Percentiles rank a stretch among this genome's conserved stretches.
Conservation (phyloP, 2,329 filamentous ascomycete genomes). For the Nigrospora sphaerica region DNA sequence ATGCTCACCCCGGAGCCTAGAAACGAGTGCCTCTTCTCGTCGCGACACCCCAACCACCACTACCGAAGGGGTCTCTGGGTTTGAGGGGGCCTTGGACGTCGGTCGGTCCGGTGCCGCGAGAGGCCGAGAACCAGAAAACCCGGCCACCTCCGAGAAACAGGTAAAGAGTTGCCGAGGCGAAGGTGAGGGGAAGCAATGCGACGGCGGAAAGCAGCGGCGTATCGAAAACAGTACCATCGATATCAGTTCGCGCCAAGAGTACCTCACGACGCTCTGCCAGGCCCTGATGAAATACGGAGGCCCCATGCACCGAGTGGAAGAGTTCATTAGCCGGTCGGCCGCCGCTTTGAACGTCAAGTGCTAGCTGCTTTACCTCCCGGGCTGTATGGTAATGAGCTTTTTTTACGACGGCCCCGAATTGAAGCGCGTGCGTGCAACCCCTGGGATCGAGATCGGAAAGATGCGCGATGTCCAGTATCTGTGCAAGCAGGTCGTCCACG, state of each 20-base stretch:
- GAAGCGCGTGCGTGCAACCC: conserved; percentile 51
- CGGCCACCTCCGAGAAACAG: too few species aligned
- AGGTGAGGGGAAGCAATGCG: too few species aligned
- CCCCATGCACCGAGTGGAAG: background rate
- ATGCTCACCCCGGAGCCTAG: too few species aligned
- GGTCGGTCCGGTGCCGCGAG: too few species aligned
- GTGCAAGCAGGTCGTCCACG: conserved; percentile 61
- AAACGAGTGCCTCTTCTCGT: too few species aligned
- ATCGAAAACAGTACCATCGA: too few species aligned
- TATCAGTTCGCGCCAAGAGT: background rate
- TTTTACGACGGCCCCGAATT: conserved; percentile 43
- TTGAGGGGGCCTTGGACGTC: too few species aligned
- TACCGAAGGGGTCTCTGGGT: too few species aligned
- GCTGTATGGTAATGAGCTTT: background rate
- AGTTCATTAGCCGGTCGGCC: background rate
- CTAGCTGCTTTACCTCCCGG: background rate
- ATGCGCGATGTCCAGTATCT: conserved; percentile 53
- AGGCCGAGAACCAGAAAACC: too few species aligned
- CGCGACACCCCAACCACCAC: too few species aligned
- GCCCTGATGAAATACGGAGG: background rate
- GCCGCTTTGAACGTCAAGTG: background rate
- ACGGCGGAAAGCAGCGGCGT: too few species aligned
- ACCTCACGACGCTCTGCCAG: background rate
- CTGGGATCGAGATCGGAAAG: conserved; percentile 55
- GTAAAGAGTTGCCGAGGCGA: too few species aligned